These are phyloP conservation scores for Saccharum spontaneum DNA, from an alignment of 176 grass and related monocot species.

Conservation along the genomic window DNA sequence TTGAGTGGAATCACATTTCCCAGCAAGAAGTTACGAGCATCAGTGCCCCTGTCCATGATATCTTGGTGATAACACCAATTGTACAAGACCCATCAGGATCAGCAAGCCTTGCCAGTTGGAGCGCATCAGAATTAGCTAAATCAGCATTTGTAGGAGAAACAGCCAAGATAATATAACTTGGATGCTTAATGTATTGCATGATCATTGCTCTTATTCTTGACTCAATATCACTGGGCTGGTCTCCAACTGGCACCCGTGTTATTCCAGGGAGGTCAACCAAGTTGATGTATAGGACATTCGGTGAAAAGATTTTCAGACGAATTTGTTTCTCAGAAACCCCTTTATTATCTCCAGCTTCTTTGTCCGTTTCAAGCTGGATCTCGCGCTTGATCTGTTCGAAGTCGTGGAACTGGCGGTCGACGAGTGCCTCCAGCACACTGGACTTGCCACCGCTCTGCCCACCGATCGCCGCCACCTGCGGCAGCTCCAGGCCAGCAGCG, in stretches of 20 bases:
- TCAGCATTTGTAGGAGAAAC: conserved; percentile 93
- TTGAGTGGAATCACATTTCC: conserved; percentile 91
- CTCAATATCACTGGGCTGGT: conserved; percentile 93
- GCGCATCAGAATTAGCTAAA: conserved; percentile 90
- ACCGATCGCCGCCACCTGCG: conserved; percentile 80
- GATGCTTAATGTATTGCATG: conserved; percentile 87
- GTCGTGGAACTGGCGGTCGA: conserved; percentile 68
- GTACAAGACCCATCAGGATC: conserved; percentile 92
- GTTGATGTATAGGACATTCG: conserved; percentile 90
- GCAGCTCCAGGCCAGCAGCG: conserved; percentile 60
- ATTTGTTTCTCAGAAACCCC: conserved; percentile 90
- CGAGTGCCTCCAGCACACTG: conserved; percentile 89
- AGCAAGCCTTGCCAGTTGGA: conserved; percentile 87
- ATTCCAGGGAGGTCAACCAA: conserved; percentile 95
- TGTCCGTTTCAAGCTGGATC: conserved; percentile 94
- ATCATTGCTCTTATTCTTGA: conserved; percentile 86
- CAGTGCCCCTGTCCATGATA: conserved; percentile 99
- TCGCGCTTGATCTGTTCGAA: conserved; percentile 83
- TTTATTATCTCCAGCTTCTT: conserved; percentile 82
- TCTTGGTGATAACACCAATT: conserved; percentile 99
- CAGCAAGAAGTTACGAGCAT: conserved; percentile 89
- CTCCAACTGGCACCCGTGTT: conserved; percentile 89
- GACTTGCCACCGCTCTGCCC: conserved; percentile 96
- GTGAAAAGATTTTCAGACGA: conserved; percentile 86
- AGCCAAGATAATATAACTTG: conserved; percentile 91